Evolutionary conservation across 176 grass and related monocot genomes (phyloP), one percentile per base, ranked within the genome.

Genomic region (Bromus sterilis): DNA sequence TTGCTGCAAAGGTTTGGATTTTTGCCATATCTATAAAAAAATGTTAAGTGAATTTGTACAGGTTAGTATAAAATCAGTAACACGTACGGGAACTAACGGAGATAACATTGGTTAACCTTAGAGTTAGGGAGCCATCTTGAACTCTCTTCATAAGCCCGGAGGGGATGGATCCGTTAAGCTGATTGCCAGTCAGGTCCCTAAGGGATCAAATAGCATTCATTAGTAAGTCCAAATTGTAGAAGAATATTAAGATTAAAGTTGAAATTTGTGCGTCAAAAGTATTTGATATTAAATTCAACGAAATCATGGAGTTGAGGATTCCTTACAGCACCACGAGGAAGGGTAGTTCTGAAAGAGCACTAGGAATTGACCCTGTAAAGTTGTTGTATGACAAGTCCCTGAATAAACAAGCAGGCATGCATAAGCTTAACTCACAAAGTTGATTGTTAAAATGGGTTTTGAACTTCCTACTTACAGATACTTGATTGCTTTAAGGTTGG

Each of bases 341-440:
- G 25, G 80, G 12, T 29, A 89, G 74, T 1, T 66, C 35, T 79
- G 86, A 88, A 32, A 94, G 74, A 32, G 7, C 39, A 57, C 83
- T 78, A 73, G 92, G 92, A 78, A 94, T 87, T 59, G 69, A 21
- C 9, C 89, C 86, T 12, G 57, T 85, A 83, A 94, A 85, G 37
- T 87, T 91, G 34, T 94, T 94, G 83, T 94, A 13, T 13, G 92
- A 94, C 37, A 89, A 82, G 40, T 94, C 89, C 74, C 89, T 94
- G 80, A 77, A 92, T 37, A 26, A 18, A 39, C 12, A 12, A 12
- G 25, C 0, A 18, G 6, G 6, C 3, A 39, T 1, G 3, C 1
- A 7, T 37, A 0, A 24, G 32, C 2, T 56, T 56, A 10, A 39
- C 7, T 28, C 26, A 10, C 21, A 57, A 16, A 76, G 37, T 40